These are phyloP conservation scores for Aphanomyces stellatus DNA, from an alignment of 352 stramenopile species.

Conservation along the genomic window DNA sequence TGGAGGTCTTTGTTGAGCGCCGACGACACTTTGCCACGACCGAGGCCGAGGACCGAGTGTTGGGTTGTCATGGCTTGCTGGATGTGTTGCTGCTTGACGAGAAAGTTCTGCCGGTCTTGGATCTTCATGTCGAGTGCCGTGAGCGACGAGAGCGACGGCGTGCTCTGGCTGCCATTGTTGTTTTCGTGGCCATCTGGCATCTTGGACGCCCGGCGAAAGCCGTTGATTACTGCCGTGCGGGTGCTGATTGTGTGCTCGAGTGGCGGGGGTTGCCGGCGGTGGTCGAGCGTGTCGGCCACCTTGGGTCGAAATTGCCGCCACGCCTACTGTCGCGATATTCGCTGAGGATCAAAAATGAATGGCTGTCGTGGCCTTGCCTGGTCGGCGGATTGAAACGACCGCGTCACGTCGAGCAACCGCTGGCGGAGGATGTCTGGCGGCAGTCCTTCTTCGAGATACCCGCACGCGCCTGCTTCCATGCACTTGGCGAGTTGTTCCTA, in stretches of 20 bases:
- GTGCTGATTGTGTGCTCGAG: neutral
- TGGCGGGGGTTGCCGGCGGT: neutral
- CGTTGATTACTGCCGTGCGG: neutral
- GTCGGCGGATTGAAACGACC: neutral
- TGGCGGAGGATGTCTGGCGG: neutral
- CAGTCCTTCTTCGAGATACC: slow-evolving; percentile 6
- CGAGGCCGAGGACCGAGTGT: slow-evolving; percentile 9
- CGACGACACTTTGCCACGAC: neutral
- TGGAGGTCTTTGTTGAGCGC: neutral
- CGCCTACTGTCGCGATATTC: neutral
- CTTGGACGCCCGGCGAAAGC: neutral
- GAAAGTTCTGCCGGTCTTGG: slow-evolving; percentile 9
- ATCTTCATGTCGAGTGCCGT: slow-evolving; percentile 6
- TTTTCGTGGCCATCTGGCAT: neutral
- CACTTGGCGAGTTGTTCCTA: neutral
- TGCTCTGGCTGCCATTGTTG: neutral
- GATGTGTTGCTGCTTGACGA: slow-evolving; percentile 13
- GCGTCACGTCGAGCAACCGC: slow-evolving; percentile 1
- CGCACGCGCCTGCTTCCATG: slow-evolving; percentile 4
- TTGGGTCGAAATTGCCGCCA: neutral
- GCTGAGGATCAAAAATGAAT: neutral
- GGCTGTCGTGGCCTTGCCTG: neutral
- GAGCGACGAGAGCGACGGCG: neutral
- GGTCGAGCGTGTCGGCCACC: neutral
- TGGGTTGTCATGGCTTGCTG: neutral